A percentile compares a stretch with the other conserved stretches of the same genome.
Conservation (phyloP, 495 filamentous ascomycete species). For the Talaromyces liani region DNA sequence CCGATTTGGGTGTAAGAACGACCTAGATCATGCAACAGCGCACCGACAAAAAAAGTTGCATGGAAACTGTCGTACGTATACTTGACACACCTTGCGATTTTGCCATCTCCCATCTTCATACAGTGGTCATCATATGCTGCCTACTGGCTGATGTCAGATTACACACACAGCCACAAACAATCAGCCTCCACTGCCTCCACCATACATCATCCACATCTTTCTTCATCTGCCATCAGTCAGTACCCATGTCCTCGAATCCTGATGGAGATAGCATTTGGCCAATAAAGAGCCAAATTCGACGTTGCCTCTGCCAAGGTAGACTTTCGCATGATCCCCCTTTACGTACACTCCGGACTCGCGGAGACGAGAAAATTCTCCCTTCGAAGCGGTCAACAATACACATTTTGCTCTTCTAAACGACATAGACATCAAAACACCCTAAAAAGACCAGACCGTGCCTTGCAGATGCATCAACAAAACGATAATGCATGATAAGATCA, state of each 20-base stretch:
- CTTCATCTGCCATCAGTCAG: background rate
- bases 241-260: background rate
- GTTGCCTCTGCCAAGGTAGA: background rate
- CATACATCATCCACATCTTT: background rate
- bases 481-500: background rate
- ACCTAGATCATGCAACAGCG: background rate
- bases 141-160: background rate
- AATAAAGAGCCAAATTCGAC: background rate
- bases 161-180: background rate
- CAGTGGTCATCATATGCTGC: background rate
- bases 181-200: background rate
- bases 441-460: background rate
- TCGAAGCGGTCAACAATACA: background rate
- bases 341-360: background rate
- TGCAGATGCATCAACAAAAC: background rate
- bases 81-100: background rate
- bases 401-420: background rate
- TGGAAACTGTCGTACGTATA: background rate
- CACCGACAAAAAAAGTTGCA: background rate
- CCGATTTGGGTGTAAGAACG: background rate
- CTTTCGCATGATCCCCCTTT: background rate
- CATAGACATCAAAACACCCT: background rate
- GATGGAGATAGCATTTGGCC: background rate
- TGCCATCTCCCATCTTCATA: background rate
- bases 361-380: background rate